A percentile compares a stretch with the other conserved stretches of the same genome.
These are phyloP conservation scores for Kalanchoe fedtschenkoi DNA, from an alignment of 164 flowering plant species.

Conservation along the genomic window DNA sequence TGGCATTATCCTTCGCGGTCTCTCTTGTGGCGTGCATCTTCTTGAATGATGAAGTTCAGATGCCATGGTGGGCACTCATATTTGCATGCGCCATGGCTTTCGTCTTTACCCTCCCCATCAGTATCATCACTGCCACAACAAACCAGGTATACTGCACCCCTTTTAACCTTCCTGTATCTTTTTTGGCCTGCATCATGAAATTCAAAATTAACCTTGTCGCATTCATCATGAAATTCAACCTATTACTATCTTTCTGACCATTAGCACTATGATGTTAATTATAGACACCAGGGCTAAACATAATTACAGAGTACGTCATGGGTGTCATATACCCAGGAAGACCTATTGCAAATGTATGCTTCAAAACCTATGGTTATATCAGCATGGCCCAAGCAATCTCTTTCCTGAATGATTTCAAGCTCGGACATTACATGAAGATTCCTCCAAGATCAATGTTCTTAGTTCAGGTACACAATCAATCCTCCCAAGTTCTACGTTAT, in stretches of 20 bases:
- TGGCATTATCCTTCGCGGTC: conserved; percentile 20
- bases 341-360: conserved; percentile 26
- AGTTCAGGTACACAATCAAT: conserved; percentile 12
- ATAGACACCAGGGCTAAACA: conserved; percentile 11
- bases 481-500: not conserved
- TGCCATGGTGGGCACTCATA: conserved; percentile 13
- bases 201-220: not conserved
- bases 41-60: conserved; percentile 12
- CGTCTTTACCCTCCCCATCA: conserved; percentile 11
- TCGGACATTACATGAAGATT: conserved; percentile 19
- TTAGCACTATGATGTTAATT: not conserved
- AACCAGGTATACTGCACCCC: conserved; percentile 9
- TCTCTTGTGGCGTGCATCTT: conserved; percentile 10
- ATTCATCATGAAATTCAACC: not conserved
- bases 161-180: not conserved
- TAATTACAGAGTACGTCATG: conserved; percentile 13
- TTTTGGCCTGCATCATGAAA: not conserved
- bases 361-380: conserved; percentile 26
- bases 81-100: conserved; percentile 9
- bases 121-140: conserved; percentile 14
- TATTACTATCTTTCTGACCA: not conserved
- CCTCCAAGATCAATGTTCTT: conserved; percentile 19
- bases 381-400: conserved; percentile 27
- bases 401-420: conserved; percentile 17
- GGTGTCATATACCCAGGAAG: conserved; percentile 16